phyloP scores from a whole-genome alignment of 176 grass and related monocot genomes.

The Paspalum notatum region DNA sequence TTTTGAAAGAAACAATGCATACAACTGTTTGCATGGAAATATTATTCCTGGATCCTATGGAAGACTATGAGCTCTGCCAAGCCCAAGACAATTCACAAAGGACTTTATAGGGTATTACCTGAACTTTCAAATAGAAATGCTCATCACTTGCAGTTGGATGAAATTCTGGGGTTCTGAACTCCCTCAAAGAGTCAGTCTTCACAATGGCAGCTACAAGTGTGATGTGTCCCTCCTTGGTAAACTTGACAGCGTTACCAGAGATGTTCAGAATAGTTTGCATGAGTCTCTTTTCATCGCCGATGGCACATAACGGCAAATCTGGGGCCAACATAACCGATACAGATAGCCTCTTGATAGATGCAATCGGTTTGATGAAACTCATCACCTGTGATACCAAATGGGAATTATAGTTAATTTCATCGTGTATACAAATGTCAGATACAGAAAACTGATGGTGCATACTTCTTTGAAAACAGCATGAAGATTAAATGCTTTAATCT shows the following conservation, averaged over 20 bases:
- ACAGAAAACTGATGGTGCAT: constrained; percentile 40
- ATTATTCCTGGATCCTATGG: constrained; percentile 17
- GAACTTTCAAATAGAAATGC: constrained; percentile 89
- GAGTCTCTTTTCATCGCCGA: constrained; percentile 91
- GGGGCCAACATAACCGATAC: constrained; percentile 73
- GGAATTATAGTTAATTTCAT: constrained; percentile 33
- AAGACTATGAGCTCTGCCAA: constrained; percentile 8
- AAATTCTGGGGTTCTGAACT: constrained; percentile 75
- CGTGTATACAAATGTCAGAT: constrained; percentile 41
- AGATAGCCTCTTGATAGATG: constrained; percentile 76
- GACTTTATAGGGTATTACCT: constrained; percentile 63
- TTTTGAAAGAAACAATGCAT: not conserved
- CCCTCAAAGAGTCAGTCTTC: constrained; percentile 77
- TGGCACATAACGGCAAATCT: constrained; percentile 77
- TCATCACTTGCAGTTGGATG: constrained; percentile 67
- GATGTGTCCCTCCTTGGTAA: constrained; percentile 92
- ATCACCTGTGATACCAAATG: constrained; percentile 46
- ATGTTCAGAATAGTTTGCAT: constrained; percentile 97
- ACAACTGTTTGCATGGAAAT: constrained; percentile 15
- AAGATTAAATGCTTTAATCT: constrained; percentile 67
- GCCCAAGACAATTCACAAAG: constrained; percentile 11
- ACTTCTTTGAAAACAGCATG: constrained; percentile 72
- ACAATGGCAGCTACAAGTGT: constrained; percentile 76
- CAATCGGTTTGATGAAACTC: constrained; percentile 81
- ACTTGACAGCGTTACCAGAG: constrained; percentile 92